Evolutionary conservation across 2,329 filamentous ascomycete species (phyloP).

Genomic region (Sporothrix brasiliensis): DNA sequence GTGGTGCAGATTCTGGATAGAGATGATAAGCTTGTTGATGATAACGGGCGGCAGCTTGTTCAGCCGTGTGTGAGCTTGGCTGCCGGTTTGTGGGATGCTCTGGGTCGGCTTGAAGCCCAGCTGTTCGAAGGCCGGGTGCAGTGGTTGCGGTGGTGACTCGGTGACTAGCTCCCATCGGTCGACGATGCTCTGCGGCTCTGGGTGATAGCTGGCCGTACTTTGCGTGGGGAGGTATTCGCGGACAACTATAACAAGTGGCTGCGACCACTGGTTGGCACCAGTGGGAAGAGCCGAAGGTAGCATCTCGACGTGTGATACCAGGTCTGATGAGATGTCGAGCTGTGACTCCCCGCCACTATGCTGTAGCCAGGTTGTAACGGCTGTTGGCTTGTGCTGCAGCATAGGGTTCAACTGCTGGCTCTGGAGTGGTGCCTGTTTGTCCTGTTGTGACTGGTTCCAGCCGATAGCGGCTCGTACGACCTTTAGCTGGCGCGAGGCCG

Average conservation of each 20-base stretch:
- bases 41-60: constrained; percentile 68
- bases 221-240: constrained; percentile 61
- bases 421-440: constrained; percentile 55
- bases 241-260: constrained; percentile 70
- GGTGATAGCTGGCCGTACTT: constrained; percentile 59
- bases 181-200: constrained; percentile 72
- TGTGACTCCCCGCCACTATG: constrained; percentile 47
- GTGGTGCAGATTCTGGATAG: constrained; percentile 68
- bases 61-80: constrained; percentile 49
- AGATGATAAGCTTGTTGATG: constrained; percentile 70
- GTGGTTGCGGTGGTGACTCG: constrained; percentile 60
- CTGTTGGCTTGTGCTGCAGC: constrained; percentile 59
- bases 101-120: constrained; percentile 53
- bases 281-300: constrained; percentile 67
- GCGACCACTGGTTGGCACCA: constrained; percentile 56
- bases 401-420: constrained; percentile 55
- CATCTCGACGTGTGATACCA: constrained; percentile 75
- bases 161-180: constrained; percentile 80
- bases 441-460: constrained; percentile 68
- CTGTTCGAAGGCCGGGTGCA: constrained; percentile 79
- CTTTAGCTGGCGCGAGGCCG: constrained; percentile 70
- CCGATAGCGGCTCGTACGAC: constrained; percentile 73
- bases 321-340: constrained; percentile 57
- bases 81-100: constrained; percentile 8
- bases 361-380: constrained; percentile 61